Evolutionary conservation across 2,329 filamentous ascomycete species (phyloP).

Genomic region (Monilinia fructigena): DNA sequence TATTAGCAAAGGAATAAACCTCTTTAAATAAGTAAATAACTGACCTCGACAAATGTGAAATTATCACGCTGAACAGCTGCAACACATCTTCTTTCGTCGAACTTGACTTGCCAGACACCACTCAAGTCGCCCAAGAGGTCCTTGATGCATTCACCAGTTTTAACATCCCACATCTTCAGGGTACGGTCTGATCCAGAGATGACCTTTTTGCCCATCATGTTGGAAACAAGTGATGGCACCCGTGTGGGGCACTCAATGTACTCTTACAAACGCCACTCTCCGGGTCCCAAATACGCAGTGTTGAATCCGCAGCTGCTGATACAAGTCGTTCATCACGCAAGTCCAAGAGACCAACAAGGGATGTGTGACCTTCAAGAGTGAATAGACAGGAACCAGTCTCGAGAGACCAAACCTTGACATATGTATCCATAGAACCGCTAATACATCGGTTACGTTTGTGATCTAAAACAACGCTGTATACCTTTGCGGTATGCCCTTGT

Average conservation of each 20-base stretch:
- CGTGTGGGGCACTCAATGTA: slow-evolving; percentile 88
- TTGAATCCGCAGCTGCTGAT: slow-evolving; percentile 92
- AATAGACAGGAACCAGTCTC: slow-evolving; percentile 81
- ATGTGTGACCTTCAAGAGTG: slow-evolving; percentile 88
- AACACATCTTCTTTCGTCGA: slow-evolving; percentile 91
- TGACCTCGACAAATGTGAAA: slow-evolving; percentile 92
- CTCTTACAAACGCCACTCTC: slow-evolving; percentile 88
- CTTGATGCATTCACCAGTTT: slow-evolving; percentile 85
- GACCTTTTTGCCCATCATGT: slow-evolving; percentile 94
- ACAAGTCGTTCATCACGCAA: slow-evolving; percentile 87
- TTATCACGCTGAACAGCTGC: slow-evolving; percentile 92
- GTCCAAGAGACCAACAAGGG: slow-evolving; percentile 88
- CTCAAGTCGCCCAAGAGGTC: slow-evolving; percentile 90
- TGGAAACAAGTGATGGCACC: slow-evolving; percentile 99
- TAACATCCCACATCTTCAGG: slow-evolving; percentile 97
- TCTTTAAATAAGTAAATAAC: slow-evolving; percentile 38
- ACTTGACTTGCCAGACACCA: slow-evolving; percentile 99
- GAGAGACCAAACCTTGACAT: slow-evolving; percentile 97
- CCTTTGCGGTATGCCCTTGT: slow-evolving; percentile 85
- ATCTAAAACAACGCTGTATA: slow-evolving; percentile 95
- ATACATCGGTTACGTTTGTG: slow-evolving; percentile 91
- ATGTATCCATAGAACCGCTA: slow-evolving; percentile 96
- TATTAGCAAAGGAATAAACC: slow-evolving; percentile 35
- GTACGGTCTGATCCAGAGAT: slow-evolving; percentile 95
- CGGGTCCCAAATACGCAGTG: slow-evolving; percentile 94